phyloP scores from a whole-genome alignment of 345 rosid species.

The Ceriops zippeliana region DNA sequence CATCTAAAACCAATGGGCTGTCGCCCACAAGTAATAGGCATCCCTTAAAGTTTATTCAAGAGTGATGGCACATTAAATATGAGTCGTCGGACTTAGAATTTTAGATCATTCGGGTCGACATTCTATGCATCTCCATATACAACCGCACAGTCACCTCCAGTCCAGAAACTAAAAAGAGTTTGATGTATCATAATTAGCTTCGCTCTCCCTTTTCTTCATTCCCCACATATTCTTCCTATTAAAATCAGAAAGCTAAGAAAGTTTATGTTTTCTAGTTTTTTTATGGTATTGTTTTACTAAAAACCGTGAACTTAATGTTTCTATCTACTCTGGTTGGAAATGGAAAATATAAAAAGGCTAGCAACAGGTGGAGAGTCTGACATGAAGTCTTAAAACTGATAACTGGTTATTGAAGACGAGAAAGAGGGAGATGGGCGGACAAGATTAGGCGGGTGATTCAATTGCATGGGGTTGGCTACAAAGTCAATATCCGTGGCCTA shows the following conservation, averaged over 20 bases:
- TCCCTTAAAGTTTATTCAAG: neutral
- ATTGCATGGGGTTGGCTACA: too few relatives aligned
- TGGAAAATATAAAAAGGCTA: neutral
- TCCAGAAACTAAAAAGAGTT: neutral
- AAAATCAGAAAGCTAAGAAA: neutral
- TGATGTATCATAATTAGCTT: neutral
- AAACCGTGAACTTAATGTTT: neutral
- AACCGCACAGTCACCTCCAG: too few relatives aligned
- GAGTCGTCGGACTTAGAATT: neutral
- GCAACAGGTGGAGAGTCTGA: neutral
- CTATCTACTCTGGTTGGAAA: neutral
- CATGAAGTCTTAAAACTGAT: neutral
- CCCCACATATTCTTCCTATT: neutral
- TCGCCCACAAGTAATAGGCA: neutral
- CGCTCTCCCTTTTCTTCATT: neutral
- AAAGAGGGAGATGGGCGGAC: too few relatives aligned
- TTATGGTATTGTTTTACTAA: neutral
- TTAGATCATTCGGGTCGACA: constrained; percentile 1
- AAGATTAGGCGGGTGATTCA: too few relatives aligned
- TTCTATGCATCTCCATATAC: neutral
- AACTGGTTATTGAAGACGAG: too few relatives aligned
- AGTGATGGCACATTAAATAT: constrained; percentile 3
- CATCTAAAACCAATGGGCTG: too few relatives aligned
- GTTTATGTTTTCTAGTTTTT: neutral
- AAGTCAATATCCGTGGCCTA: too few relatives aligned